Evolutionary conservation across 2,329 filamentous ascomycete genomes (phyloP).

Genomic region (Didymellaceae sp.): DNA sequence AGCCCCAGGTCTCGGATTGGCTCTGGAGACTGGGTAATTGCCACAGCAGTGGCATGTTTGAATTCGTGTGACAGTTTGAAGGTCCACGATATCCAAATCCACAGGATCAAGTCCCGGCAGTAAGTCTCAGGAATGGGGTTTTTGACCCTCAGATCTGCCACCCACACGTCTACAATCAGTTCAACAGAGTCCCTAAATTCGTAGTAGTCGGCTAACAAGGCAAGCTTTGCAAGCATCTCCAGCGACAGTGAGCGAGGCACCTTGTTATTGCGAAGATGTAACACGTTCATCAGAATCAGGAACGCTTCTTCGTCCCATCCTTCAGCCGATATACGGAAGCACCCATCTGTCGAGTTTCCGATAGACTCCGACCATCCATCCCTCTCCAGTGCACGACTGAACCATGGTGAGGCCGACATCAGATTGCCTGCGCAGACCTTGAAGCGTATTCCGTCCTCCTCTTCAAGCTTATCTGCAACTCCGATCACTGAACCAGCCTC

Average conservation of each 20-base stretch:
- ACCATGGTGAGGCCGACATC: slow-evolving; percentile 11
- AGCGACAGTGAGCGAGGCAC: slow-evolving; percentile 50
- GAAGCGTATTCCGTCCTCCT: no score
- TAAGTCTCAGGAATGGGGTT: slow-evolving; percentile 12
- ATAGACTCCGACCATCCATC: slow-evolving; percentile 8
- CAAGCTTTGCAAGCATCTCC: slow-evolving; percentile 54
- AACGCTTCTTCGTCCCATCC: slow-evolving; percentile 50
- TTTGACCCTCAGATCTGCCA: slow-evolving; percentile 32
- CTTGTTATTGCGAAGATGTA: slow-evolving; percentile 53
- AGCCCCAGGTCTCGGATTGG: slow-evolving; percentile 6
- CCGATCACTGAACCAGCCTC: no score
- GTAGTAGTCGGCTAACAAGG: slow-evolving; percentile 54
- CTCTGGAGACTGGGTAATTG: slow-evolving; percentile 10
- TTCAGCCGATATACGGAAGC: slow-evolving; percentile 16
- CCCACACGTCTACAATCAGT: slow-evolving; percentile 52
- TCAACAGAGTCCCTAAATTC: slow-evolving; percentile 53
- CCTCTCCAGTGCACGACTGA: slow-evolving; percentile 4
- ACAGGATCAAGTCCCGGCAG: slow-evolving; percentile 27
- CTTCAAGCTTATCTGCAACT: no score
- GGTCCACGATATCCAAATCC: slow-evolving; percentile 30
- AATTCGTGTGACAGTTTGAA: slow-evolving; percentile 22
- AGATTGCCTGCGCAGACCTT: slow-evolving; percentile 14
- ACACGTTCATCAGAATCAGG: slow-evolving; percentile 52
- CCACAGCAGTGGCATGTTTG: slow-evolving; percentile 8
- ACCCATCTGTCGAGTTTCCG: slow-evolving; percentile 11